Base-by-base conservation (phyloP, 371 early-diverging fungal genomes). In the Apophysomyces trapeziformis region DNA sequence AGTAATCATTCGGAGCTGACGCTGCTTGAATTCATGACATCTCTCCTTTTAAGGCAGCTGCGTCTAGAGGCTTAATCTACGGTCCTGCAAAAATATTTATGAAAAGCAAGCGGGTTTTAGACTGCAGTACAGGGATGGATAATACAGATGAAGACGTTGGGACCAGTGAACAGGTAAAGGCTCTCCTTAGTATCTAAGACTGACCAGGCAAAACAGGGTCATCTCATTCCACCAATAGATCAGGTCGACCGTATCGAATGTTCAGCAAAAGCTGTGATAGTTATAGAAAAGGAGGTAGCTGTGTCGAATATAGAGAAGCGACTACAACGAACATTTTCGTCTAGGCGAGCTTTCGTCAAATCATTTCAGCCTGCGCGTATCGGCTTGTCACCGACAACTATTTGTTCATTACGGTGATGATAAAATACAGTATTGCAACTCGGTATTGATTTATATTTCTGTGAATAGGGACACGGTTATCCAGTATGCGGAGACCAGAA, bases 271-370 rank as follows among this genome's bases (percentile, higher is more conserved):
- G 72, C 67, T 57, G 68, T 80, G 36, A 65, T 83, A 26, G 69
- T 83, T 2, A 64, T 83, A 32, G 84, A 83, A 60, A 83, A 83
- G 67, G 84, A 83, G 61, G 82, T 75, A 67, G 43, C 9, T 35
- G 18, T 1, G 14, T 0, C 7, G 26, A 16, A 46, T 46, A 36
- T 36, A 11, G n/a, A 26, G 8, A 8, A 3, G 58, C 35, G 36
- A 14, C 32, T 41, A 16, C 2, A 12, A 7, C 21, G 2, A 26
- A 1, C 26, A 2, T 26, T 5, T 9, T 2, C 0, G n/a, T n/a
- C 4, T 72, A 77, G 81, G 78, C 83, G 44, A 79, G 77, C 12
- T 83, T 83, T 63, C 72, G 80, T 5, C 72, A 79, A 63, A 47
- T 83, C 1, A 69, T 79, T 1, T 78, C 83, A 0, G 57, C 66